Conservation (phyloP, 306 rosid genomes). For the Biancaea sappan region DNA sequence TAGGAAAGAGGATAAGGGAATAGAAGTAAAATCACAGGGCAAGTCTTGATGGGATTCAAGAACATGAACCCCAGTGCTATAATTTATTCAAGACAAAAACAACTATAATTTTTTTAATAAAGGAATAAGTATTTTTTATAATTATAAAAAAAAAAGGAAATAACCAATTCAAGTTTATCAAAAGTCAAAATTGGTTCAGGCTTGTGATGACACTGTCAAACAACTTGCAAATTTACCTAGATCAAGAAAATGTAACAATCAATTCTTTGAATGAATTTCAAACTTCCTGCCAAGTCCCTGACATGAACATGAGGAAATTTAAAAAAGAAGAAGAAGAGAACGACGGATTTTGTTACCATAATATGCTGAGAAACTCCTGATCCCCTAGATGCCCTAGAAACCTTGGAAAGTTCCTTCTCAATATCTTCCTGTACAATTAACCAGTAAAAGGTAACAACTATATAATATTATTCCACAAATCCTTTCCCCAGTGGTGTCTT, state of each 20-base stretch:
- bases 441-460: conserved; percentile 23
- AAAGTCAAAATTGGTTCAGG: background rate
- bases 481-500: conserved; percentile 2
- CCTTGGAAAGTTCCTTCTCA: conserved; percentile 74
- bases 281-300: conserved; percentile 20
- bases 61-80: background rate
- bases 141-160: background rate
- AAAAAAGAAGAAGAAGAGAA: conserved; percentile 20
- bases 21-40: background rate
- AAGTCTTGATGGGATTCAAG: background rate
- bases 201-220: background rate
- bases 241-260: background rate
- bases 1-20: too few species aligned
- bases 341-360: conserved; percentile 53
- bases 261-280: background rate
- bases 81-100: background rate
- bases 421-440: conserved; percentile 78
- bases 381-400: conserved; percentile 72
- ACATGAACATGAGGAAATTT: conserved; percentile 10
- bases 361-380: conserved; percentile 73
- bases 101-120: background rate
- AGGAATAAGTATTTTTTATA: too few species aligned
- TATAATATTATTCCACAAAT: conserved; percentile 12
- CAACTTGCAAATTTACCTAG: background rate
- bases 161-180: background rate